Base-by-base conservation (phyloP, 495 filamentous ascomycete genomes). In the Penicillium bovifimosum region DNA sequence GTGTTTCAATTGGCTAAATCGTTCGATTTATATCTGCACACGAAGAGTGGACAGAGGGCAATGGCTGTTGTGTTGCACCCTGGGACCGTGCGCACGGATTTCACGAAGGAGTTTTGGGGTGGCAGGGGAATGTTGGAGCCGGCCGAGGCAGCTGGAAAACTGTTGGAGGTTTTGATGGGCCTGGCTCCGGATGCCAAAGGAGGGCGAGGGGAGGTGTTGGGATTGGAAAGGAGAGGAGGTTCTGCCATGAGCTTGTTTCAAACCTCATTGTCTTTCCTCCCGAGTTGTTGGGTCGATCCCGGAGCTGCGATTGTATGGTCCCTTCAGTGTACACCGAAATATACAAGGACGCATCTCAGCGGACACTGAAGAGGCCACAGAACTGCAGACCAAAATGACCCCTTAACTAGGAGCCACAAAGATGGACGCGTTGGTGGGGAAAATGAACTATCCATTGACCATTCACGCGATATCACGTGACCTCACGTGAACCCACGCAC, bases 161-260 rank as follows among this genome's bases (percentile, higher is more conserved):
- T 93, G 69, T 54, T 83, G 46, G 62, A 79, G 16, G 75, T 90
- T 27, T 65, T 80, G 20, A 59, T 64, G 33, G 54, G 58, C n/a
- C 32, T 84, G 42, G 6, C 53, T 13, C 20, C 63, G 9, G 66
- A 53, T 1, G 59, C 58, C 9, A 41, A 76, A 28, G 71, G 73
- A 13, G 76, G 80, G 34, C 77, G 87, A 55, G 87, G n/a, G 88
- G 3, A 69, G 72, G 56, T 88, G 80, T 62, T 91, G 86, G 86
- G 86, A 90, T 74, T 91, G 83, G 81, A 82, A 82, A 57, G 86
- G 86, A 3, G 71, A 83, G 50, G 86, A 89, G 62, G 72, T 95
- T 13, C 50, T 69, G 36, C 86, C 87, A 18, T 88, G 63, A 76
- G 31, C 14, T 28, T 18, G 20, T 5, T 44, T 8, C 5, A n/a